These are phyloP conservation scores for Rhododendron ferrugineum DNA, from an alignment of 148 eudicot genomes.

Conservation along the genomic window DNA sequence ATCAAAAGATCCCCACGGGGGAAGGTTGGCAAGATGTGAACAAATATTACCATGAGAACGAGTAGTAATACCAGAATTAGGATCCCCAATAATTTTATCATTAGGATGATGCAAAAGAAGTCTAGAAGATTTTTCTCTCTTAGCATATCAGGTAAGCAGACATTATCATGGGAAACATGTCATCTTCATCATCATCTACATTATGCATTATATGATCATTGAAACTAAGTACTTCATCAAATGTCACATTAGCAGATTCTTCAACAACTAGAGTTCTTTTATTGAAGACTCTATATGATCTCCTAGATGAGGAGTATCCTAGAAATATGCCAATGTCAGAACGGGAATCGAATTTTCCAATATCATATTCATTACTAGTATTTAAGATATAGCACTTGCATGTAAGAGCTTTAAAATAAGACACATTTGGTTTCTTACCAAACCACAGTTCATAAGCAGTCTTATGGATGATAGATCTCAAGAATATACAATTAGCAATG, in stretches of 20 bases:
- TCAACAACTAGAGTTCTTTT: background rate
- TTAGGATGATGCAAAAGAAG: too few relatives aligned
- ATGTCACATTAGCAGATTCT: background rate
- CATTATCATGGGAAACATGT: too few relatives aligned
- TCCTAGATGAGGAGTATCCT: background rate
- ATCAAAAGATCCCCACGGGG: too few relatives aligned
- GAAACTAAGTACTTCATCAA: background rate
- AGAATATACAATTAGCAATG: background rate
- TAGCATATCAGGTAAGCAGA: too few relatives aligned
- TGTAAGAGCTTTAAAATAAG: background rate
- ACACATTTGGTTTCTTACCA: background rate
- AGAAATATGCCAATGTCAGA: background rate
- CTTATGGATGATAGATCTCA: background rate
- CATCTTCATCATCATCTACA: background rate
- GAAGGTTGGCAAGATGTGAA: too few relatives aligned
- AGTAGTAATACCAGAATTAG: too few relatives aligned
- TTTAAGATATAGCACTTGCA: background rate
- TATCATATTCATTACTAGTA: background rate
- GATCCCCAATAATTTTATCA: too few relatives aligned
- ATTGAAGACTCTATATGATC: background rate
- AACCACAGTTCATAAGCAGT: background rate
- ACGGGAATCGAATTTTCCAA: background rate
- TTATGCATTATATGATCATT: background rate
- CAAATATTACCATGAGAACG: too few relatives aligned
- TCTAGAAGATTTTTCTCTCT: too few relatives aligned